Percentiles rank a stretch among this genome's conserved stretches.
Conservation (phyloP, 345 rosid genomes). For the Citrus australasica region DNA sequence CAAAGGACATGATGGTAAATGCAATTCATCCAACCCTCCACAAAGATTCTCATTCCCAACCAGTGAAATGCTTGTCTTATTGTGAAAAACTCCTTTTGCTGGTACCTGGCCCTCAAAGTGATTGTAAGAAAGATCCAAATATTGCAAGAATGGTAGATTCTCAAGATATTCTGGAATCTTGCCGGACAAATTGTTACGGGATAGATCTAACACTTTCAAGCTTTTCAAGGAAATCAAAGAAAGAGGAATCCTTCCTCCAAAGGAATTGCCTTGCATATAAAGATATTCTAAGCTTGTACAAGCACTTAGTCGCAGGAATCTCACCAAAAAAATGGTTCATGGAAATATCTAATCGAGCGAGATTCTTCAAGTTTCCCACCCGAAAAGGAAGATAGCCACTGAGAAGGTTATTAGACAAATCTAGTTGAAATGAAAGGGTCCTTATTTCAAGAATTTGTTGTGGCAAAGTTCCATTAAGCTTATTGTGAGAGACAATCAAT, state of each 20-base stretch:
- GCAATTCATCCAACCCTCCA: constrained; percentile 11
- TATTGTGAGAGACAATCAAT: background rate
- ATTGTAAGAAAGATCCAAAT: constrained; percentile 14
- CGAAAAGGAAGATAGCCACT: constrained; percentile 4
- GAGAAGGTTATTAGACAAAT: background rate
- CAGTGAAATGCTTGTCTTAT: constrained; percentile 2
- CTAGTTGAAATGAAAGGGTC: background rate
- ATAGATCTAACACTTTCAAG: constrained; percentile 1
- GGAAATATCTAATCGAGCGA: constrained; percentile 7
- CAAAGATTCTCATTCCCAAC: constrained; percentile 19
- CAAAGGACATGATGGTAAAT: constrained; percentile 1
- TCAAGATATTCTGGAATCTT: constrained; percentile 6
- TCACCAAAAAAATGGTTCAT: background rate
- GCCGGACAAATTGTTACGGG: constrained; percentile 11
- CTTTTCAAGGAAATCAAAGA: background rate
- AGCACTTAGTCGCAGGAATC: constrained; percentile 7
- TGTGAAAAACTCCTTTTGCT: constrained; percentile 4
- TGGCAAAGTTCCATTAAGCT: constrained; percentile 15
- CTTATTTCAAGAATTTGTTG: background rate
- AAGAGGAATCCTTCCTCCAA: constrained; percentile 1
- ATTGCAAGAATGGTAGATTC: background rate
- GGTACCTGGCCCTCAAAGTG: constrained; percentile 15
- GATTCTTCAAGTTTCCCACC: constrained; percentile 5
- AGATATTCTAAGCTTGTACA: constrained; percentile 2
- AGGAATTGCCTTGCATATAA: background rate